A percentile compares a stretch with the other conserved stretches of the same genome.
Evolutionary conservation across 169 alveolate genomes (phyloP).

Genomic region (Miamiensis avidus): DNA sequence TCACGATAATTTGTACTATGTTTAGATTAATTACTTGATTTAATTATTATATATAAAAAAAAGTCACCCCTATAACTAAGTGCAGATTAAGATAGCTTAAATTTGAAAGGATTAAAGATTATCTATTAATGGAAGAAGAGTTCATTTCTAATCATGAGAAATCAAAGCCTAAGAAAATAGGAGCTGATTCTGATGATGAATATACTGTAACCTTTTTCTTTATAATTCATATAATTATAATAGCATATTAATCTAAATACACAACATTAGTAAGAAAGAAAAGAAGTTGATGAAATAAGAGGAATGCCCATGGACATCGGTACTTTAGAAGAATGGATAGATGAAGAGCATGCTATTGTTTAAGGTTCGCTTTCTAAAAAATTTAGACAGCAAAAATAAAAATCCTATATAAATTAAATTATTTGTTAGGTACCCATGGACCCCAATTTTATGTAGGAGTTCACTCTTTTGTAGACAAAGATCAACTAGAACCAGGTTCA

Average conservation of each 20-base stretch:
- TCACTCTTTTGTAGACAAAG: conserved; percentile 98
- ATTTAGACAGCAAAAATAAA: too few relatives aligned
- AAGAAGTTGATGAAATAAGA: conserved; percentile 95
- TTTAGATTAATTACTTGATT: not conserved
- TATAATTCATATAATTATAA: too few relatives aligned
- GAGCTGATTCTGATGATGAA: conserved; percentile 79
- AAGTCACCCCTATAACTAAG: conserved; percentile 92
- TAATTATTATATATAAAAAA: not conserved
- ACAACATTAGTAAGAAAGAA: conserved; percentile 69
- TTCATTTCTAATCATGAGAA: conserved; percentile 86
- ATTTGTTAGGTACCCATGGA: too few relatives aligned
- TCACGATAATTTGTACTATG: not conserved
- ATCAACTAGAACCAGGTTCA: conserved; percentile 98
- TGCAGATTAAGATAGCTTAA: conserved; percentile 93
- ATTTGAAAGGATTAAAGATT: conserved; percentile 94
- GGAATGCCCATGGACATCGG: conserved; percentile 99
- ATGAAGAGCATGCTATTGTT: conserved; percentile 99
- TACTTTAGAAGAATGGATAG: conserved; percentile 97
- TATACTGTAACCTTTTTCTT: conserved; percentile 3
- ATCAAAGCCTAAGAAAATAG: conserved; percentile 85
- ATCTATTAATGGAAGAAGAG: conserved; percentile 95
- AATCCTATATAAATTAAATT: too few relatives aligned
- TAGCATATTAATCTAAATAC: not conserved
- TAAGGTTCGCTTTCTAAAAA: too few relatives aligned
- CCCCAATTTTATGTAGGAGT: conserved; percentile 98